Conservation (phyloP, 1,139 yeast species). For the Yamadazyma pseudoaaseri region DNA sequence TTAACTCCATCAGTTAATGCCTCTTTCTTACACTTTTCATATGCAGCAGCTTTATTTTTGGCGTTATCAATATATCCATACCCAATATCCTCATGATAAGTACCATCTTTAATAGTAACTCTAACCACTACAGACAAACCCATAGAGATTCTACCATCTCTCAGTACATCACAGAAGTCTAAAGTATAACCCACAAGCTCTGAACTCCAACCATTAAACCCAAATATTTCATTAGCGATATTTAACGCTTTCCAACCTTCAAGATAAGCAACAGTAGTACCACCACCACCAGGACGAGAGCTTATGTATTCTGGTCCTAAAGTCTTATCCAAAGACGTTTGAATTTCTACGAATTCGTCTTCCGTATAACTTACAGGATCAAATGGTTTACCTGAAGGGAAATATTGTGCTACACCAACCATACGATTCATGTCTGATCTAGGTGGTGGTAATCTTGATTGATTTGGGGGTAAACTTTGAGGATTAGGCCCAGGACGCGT, state of each 20-base stretch:
- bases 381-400: constrained; percentile 17
- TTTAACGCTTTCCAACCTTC: constrained; percentile 84
- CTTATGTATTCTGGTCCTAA: constrained; percentile 92
- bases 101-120: constrained; percentile 70
- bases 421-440: constrained; percentile 6
- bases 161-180: constrained; percentile 68
- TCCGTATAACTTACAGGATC: constrained; percentile 32
- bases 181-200: constrained; percentile 64
- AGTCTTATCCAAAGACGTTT: constrained; percentile 51
- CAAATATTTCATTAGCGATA: constrained; percentile 77
- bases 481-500: no score
- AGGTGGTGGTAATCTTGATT: constrained; percentile 3
- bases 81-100: constrained; percentile 79
- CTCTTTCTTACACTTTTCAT: constrained; percentile 78
- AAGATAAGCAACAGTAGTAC: constrained; percentile 63
- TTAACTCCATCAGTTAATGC: constrained; percentile 81
- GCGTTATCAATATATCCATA: constrained; percentile 79
- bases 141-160: constrained; percentile 52
- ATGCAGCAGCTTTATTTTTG: constrained; percentile 66
- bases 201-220: constrained; percentile 79
- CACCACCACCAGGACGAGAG: constrained; percentile 76
- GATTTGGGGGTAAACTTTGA: background rate
- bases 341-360: constrained; percentile 42
- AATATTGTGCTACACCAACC: constrained; percentile 12
- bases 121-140: constrained; percentile 73